These are phyloP conservation scores for Acacia concinna DNA, from an alignment of 331 rosid genomes.

Conservation along the genomic window DNA sequence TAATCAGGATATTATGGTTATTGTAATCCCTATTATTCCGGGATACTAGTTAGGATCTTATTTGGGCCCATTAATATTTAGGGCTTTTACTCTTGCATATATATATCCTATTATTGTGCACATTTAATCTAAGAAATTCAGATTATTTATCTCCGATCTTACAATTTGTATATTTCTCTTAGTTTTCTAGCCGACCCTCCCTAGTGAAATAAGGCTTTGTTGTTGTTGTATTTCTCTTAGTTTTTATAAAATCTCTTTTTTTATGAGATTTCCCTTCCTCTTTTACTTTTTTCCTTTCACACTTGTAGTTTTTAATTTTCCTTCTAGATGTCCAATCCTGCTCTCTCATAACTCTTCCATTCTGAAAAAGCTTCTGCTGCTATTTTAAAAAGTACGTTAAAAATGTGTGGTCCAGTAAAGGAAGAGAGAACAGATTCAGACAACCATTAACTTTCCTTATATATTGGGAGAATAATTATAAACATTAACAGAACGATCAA, in stretches of 20 bases:
- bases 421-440: neutral
- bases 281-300: neutral
- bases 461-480: neutral
- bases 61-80: too few relatives aligned
- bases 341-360: neutral
- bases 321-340: neutral
- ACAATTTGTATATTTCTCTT: too few relatives aligned
- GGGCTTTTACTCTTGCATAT: too few relatives aligned
- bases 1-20: too few relatives aligned
- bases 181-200: too few relatives aligned
- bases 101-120: too few relatives aligned
- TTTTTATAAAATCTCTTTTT: neutral
- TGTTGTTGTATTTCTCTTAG: too few relatives aligned
- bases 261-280: neutral
- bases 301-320: neutral
- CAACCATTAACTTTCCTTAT: constrained; percentile 4
- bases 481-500: neutral
- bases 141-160: too few relatives aligned
- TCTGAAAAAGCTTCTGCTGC: neutral
- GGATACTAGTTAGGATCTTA: too few relatives aligned
- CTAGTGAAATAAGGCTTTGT: too few relatives aligned
- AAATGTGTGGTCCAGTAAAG: neutral
- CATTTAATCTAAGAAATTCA: too few relatives aligned
- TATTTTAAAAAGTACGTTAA: neutral
- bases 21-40: too few relatives aligned